Evolutionary conservation across 2,329 filamentous ascomycete genomes (phyloP).

Genomic region (Ceratocystis colombiana): DNA sequence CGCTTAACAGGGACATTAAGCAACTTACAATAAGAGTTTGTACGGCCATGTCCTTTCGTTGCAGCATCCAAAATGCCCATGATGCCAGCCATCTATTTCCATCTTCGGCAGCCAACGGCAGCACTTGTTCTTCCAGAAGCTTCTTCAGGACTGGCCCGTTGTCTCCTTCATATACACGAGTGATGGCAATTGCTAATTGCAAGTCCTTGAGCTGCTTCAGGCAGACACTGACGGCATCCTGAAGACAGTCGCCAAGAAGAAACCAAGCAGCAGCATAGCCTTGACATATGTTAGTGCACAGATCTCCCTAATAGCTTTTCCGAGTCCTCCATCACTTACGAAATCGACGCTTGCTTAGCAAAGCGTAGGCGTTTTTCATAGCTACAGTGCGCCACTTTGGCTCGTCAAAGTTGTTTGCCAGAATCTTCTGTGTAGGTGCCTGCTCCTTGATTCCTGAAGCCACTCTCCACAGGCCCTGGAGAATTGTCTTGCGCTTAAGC

Average conservation of each 20-base stretch:
- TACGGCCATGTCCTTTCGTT: conserved; percentile 71
- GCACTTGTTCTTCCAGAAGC: conserved; percentile 68
- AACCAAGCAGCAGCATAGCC: conserved; percentile 96
- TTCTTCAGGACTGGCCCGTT: conserved; percentile 60
- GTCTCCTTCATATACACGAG: conserved; percentile 81
- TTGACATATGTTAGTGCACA: conserved; percentile 31
- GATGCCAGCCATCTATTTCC: conserved; percentile 90
- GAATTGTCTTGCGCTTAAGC: conserved; percentile 76
- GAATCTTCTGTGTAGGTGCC: conserved; percentile 61
- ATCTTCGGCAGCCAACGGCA: conserved; percentile 65
- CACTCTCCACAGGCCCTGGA: conserved; percentile 91
- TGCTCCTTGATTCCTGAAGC: conserved; percentile 84
- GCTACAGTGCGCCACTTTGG: conserved; percentile 80
- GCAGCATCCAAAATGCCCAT: conserved; percentile 92
- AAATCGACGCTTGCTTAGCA: conserved; percentile 83
- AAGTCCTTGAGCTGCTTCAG: conserved; percentile 78
- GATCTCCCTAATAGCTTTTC: neutral
- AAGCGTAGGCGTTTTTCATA: conserved; percentile 89
- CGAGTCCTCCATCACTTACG: conserved; percentile 40
- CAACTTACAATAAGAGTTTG: conserved; percentile 63
- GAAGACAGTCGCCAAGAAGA: conserved; percentile 72
- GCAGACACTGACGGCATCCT: conserved; percentile 78
- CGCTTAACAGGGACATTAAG: neutral
- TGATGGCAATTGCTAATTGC: conserved; percentile 79
- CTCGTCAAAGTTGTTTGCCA: conserved; percentile 86